These are phyloP conservation scores for Paralagenidium karlingii DNA, from an alignment of 352 stramenopile genomes.

Conservation along the genomic window DNA sequence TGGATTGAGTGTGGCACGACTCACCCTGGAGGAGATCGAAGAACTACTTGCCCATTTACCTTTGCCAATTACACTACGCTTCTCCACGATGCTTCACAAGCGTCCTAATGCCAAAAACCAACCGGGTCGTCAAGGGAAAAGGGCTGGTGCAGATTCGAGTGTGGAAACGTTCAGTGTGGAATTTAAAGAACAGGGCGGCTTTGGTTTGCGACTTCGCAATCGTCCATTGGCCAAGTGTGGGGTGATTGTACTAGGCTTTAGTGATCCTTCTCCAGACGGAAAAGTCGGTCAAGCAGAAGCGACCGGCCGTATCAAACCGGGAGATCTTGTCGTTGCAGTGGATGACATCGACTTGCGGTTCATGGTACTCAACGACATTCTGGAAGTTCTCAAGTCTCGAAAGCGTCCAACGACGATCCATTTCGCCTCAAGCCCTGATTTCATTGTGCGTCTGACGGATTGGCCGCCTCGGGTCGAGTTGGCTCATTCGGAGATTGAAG, in stretches of 20 bases:
- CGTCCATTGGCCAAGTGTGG: constrained; percentile 47
- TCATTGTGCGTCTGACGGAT: constrained; percentile 57
- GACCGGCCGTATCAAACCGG: constrained; percentile 59
- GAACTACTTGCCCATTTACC: constrained; percentile 32
- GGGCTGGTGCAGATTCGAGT: too few relatives aligned
- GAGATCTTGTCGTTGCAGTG: constrained; percentile 41
- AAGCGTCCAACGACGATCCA: constrained; percentile 61
- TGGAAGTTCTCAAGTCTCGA: constrained; percentile 34
- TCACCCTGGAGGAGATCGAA: constrained; percentile 58
- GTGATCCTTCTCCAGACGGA: constrained; percentile 17
- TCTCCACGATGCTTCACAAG: too few relatives aligned
- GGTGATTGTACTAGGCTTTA: constrained; percentile 71
- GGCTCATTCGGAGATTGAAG: constrained; percentile 24
- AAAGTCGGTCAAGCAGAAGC: constrained; percentile 46
- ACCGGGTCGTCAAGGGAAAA: constrained; percentile 26
- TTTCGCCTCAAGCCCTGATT: constrained; percentile 62
- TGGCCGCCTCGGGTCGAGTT: constrained; percentile 79
- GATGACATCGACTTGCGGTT: constrained; percentile 63
- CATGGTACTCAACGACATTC: constrained; percentile 44
- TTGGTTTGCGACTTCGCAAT: constrained; percentile 63
- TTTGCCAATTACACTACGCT: constrained; percentile 44
- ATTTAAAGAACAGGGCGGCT: constrained; percentile 60
- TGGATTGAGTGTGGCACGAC: constrained; percentile 49
- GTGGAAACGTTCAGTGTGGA: constrained; percentile 40
- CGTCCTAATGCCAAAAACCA: constrained; percentile 40